phyloP scores from a whole-genome alignment of 371 early-diverging fungal genomes.

The Polyrhizophydium stewartii region DNA sequence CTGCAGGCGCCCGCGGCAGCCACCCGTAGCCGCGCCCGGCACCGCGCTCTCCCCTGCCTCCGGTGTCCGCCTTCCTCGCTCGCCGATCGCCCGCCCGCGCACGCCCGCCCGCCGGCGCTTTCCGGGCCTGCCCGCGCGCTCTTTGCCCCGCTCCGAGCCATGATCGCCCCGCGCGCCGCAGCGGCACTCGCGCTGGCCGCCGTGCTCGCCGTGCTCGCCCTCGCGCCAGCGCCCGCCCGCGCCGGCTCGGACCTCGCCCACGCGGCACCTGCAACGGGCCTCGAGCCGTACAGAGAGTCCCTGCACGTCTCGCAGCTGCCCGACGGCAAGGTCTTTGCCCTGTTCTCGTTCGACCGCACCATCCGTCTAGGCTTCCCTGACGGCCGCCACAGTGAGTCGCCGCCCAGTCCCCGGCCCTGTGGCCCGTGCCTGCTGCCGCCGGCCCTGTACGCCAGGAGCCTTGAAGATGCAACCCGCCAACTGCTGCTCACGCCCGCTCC shows the following conservation, averaged over 20 bases:
- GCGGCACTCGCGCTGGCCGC: not conserved
- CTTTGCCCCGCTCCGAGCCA: too few species aligned
- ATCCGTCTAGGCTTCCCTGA: not conserved
- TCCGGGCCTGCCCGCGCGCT: too few species aligned
- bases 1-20: too few species aligned
- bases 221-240: too few species aligned
- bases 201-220: not conserved
- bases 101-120: too few species aligned
- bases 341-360: slow-evolving; percentile 60
- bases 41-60: too few species aligned
- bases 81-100: too few species aligned
- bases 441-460: not conserved
- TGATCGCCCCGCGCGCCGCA: too few species aligned
- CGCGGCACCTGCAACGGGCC: not conserved
- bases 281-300: slow-evolving; percentile 14
- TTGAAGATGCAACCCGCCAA: slow-evolving; percentile 3
- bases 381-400: not conserved
- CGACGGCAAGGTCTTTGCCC: slow-evolving; percentile 74
- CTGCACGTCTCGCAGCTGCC: slow-evolving; percentile 21
- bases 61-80: too few species aligned
- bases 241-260: too few species aligned
- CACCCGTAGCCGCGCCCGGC: too few species aligned
- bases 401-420: not conserved
- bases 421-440: not conserved
- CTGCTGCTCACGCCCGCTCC: not conserved